These are phyloP conservation scores for Phellinidium pouzarii DNA, from an alignment of 1,284 basidiomycete species.

Conservation along the genomic window DNA sequence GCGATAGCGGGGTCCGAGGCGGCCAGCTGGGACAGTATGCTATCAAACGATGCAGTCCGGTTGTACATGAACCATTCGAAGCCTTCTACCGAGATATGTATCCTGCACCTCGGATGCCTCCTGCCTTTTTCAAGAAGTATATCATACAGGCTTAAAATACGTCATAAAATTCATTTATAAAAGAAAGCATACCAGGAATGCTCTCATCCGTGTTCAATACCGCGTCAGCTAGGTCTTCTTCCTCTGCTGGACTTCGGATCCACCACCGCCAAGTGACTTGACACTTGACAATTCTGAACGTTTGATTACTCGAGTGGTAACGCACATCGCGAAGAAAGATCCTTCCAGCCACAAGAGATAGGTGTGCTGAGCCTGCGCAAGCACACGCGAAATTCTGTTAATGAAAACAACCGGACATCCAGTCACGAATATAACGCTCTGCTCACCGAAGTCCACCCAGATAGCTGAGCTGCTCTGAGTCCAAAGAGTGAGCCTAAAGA, in stretches of 20 bases:
- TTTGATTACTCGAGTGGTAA: conserved; percentile 89
- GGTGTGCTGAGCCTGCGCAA: conserved; percentile 72
- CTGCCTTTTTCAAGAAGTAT: not conserved
- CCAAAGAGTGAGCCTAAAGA: conserved; percentile 65
- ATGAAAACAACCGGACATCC: no score
- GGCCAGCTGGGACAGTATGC: conserved; percentile 72
- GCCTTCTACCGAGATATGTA: conserved; percentile 74
- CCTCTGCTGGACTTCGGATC: conserved; percentile 66
- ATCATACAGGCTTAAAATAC: no score
- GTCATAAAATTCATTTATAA: no score
- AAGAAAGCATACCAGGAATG: conserved; percentile 18
- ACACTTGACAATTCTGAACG: conserved; percentile 73
- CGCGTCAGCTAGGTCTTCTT: conserved; percentile 47
- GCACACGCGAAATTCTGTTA: no score
- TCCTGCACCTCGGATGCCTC: conserved; percentile 47
- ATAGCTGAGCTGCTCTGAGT: conserved; percentile 59
- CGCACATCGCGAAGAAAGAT: conserved; percentile 80
- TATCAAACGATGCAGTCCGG: conserved; percentile 79
- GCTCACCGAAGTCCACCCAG: conserved; percentile 73
- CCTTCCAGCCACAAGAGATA: conserved; percentile 82
- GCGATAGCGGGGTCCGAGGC: conserved; percentile 25
- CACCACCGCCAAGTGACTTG: conserved; percentile 90
- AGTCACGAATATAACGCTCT: not conserved
- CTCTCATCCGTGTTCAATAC: not conserved
- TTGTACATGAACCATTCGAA: conserved; percentile 91